Base-by-base conservation (phyloP, 2,329 filamentous ascomycete genomes). In the Hymenoscyphus fraxineus region DNA sequence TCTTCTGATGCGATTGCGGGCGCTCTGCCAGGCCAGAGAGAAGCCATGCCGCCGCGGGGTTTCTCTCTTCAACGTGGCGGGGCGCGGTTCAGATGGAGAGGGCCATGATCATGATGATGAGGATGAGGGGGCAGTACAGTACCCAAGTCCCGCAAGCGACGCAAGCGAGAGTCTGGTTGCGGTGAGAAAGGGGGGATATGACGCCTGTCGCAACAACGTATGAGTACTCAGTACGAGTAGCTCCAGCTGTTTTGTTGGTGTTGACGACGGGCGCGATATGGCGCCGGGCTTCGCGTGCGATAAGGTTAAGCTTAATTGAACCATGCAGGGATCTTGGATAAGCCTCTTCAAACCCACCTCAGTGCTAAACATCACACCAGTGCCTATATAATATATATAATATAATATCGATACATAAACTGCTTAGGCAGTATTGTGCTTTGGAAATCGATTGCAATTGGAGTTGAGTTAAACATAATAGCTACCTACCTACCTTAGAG, bases 11-110 rank as follows among this genome's bases (percentile, higher is more conserved):
- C 40, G 38, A n/a, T 22, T 12, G 32, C 56, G 40, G 47, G 27
- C 13, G 51, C 44, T 32, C 63, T 68, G 19, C 58, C 58, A 12
- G 72, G 65, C 73, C 73, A 75, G 51, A 73, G 64, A 54, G 70
- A 73, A 27, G 72, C 66, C 73, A 75, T 75, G 72, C 66, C 73
- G 74, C 74, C 35, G 27, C 44, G 58, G 41, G 41, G 5, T 6
- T 16, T 22, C 27, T 27, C 27, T 27, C 27, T 27, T 27, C 9
- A 19, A 47, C 2, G n/a, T 32, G 35, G 44, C 58, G 63, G 57
- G 19, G 44, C 19, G 19, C 22, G 19, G 19, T 51, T 51, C 44
- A 51, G 44, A 19, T 51, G n/a, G 19, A 51, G 44, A 51, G 10
- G 44, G 44, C 44, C 44, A 51, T 51, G 44, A 51, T 51, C 7